Base-by-base conservation (phyloP, 805 yeast species). In the Hanseniaspora guilliermondii region DNA sequence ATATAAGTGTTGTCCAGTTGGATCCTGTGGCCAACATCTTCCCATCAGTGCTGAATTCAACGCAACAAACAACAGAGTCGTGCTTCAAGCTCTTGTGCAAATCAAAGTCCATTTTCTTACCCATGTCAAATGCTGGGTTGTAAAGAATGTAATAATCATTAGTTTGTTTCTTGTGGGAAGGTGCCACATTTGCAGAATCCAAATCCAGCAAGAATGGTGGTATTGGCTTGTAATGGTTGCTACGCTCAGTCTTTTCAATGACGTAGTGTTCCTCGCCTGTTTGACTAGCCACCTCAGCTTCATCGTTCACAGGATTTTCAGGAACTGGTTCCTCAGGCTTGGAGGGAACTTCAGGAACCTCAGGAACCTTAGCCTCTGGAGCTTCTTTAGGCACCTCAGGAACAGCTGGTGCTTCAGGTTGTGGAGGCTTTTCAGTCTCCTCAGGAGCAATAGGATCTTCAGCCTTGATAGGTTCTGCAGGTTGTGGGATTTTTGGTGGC, bases 61-160 rank as follows among this genome's bases (percentile, higher is more conserved):
- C 97, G 70, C 97, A 91, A 73, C 97, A 93, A 49, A 91, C 97
- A 45, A 91, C 97, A 1, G 95, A 85, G 16, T 88, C 78, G 72
- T 93, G 97, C 65, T 86, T 95, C 61, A 91, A 78, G 14, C 96
- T 83, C 65, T 85, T 93, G 61, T 88, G 86, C 58, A 91, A 75
- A 49, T 88, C 93, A 49, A 91, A 89, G 64, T 91, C 97, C 56
- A 87, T 77, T 41, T 73, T 70, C 58, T 79, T 78, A 49, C 85
- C 82, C 32, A 50, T 35, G 19, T 49, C 53, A 59, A 87, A 79
- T 27, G 87, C 85, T 40, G 96, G 96, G 71, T 91, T 93, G 73
- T 85, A 91, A 60, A 93, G 77, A 14, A 87, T 85, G 68, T 85
- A 87, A 72, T 87, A 91, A 65, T 87, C 96, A 55, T 78, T 79